Conservation (phyloP, 2,329 filamentous ascomycete species). For the Anisogramma anomala region DNA sequence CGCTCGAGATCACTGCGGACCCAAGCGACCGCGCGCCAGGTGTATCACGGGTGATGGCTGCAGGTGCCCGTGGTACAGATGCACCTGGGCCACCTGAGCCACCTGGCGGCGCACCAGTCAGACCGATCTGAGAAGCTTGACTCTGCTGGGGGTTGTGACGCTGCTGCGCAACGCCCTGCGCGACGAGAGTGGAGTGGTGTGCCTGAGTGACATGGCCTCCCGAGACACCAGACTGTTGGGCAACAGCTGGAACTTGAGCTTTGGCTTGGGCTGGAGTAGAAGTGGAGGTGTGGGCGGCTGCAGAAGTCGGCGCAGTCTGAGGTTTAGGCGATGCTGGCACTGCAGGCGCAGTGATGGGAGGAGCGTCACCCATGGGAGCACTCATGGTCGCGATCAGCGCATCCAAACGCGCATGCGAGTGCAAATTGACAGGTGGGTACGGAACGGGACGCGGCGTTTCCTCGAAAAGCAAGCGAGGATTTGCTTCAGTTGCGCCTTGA, state of each 20-base stretch:
- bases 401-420: slow-evolving; percentile 12
- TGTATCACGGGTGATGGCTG: slow-evolving; percentile 33
- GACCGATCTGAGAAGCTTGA: slow-evolving; percentile 5
- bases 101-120: slow-evolving; percentile 2
- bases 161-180: slow-evolving; percentile 2
- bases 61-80: slow-evolving; percentile 15
- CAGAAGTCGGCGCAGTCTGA: slow-evolving; percentile 1
- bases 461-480: too few species aligned
- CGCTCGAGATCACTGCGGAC: slow-evolving; percentile 45
- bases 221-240: not conserved
- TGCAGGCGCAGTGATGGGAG: slow-evolving; percentile 8
- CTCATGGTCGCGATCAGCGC: slow-evolving; percentile 14
- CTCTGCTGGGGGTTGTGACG: not conserved
- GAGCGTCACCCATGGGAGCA: slow-evolving; percentile 12
- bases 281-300: not conserved
- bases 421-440: too few species aligned
- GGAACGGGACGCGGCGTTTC: too few species aligned
- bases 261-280: not conserved
- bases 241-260: not conserved
- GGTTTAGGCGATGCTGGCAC: slow-evolving; percentile 4
- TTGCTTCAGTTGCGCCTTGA: too few species aligned
- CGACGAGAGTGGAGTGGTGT: slow-evolving; percentile 9
- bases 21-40: slow-evolving; percentile 58
- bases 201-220: slow-evolving; percentile 4
- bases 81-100: slow-evolving; percentile 9